Percentiles rank a stretch among this genome's conserved stretches.
phyloP scores from a whole-genome alignment of 495 filamentous ascomycete species.

The Lineolata rhizophorae region DNA sequence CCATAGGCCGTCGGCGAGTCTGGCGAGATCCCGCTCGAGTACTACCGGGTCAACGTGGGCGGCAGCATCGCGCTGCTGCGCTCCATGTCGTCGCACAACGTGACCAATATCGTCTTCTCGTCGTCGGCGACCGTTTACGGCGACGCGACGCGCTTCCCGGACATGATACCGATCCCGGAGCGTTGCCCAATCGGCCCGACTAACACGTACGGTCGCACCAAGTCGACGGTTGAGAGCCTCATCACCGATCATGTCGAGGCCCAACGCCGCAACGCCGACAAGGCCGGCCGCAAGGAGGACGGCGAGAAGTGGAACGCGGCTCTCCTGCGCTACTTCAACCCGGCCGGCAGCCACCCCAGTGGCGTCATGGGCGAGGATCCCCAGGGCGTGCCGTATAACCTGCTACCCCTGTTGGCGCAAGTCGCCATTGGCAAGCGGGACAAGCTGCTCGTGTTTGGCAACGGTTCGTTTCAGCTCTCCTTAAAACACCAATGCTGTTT shows the following conservation, averaged over 20 bases:
- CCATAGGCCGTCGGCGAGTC: constrained; percentile 85
- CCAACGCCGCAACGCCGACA: constrained; percentile 62
- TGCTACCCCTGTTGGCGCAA: constrained; percentile 82
- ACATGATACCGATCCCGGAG: constrained; percentile 99
- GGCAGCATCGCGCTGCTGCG: constrained; percentile 76
- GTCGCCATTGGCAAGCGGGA: constrained; percentile 88
- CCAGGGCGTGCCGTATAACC: constrained; percentile 85
- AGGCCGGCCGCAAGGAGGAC: constrained; percentile 47
- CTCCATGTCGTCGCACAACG: constrained; percentile 72
- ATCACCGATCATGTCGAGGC: constrained; percentile 83
- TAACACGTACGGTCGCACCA: constrained; percentile 93
- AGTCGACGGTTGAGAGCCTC: constrained; percentile 70
- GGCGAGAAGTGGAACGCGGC: constrained; percentile 81
- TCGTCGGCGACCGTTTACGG: constrained; percentile 94
- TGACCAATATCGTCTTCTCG: constrained; percentile 94
- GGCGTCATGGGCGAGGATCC: constrained; percentile 98
- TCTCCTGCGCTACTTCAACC: constrained; percentile 93
- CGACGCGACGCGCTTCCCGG: constrained; percentile 82
- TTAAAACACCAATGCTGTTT: neutral
- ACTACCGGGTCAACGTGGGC: constrained; percentile 91
- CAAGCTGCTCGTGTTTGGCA: constrained; percentile 84
- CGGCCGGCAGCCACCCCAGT: constrained; percentile 79
- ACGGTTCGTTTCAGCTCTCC: constrained; percentile 31
- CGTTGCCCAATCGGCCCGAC: constrained; percentile 87
- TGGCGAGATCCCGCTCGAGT: constrained; percentile 83